Conservation (phyloP, 768 basidiomycete species). For the Xerocomus brunneocitrinus region DNA sequence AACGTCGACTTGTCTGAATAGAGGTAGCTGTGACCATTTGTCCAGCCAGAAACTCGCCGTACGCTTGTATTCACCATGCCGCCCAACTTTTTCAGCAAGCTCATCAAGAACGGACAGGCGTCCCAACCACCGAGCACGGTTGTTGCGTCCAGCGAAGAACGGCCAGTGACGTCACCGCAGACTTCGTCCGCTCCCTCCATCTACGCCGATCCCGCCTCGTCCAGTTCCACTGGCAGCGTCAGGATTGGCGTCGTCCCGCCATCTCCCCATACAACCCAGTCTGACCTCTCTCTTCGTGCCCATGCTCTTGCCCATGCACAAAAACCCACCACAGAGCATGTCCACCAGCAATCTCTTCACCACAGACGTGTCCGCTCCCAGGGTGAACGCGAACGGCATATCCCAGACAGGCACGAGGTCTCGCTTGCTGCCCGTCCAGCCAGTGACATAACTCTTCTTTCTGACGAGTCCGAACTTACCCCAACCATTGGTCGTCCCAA, state of each 20-base stretch:
- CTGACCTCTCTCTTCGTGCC: conserved; percentile 12
- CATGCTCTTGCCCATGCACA: not conserved
- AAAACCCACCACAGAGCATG: conserved; percentile 16
- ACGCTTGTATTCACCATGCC: conserved; percentile 14
- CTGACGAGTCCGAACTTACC: conserved; percentile 27
- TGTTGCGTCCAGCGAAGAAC: not conserved
- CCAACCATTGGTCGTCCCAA: conserved; percentile 19
- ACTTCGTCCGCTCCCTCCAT: not conserved
- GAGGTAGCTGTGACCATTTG: too few relatives aligned
- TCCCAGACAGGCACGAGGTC: conserved; percentile 30
- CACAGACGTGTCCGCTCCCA: conserved; percentile 30
- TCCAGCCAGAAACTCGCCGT: too few relatives aligned
- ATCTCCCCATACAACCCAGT: conserved; percentile 19
- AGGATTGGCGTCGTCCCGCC: conserved; percentile 31
- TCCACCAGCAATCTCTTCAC: conserved; percentile 14
- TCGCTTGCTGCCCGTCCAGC: conserved; percentile 31
- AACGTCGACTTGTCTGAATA: too few relatives aligned
- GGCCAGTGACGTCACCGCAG: not conserved
- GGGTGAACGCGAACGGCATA: conserved; percentile 21
- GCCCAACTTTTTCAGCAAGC: conserved; percentile 29
- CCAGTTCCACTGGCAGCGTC: conserved; percentile 20
- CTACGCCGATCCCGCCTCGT: conserved; percentile 4
- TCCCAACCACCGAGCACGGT: conserved; percentile 4
- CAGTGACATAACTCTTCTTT: conserved; percentile 14
- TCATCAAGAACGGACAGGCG: conserved; percentile 17